These are phyloP conservation scores for Plantago ovata DNA, from an alignment of 257 asterid species.

Conservation along the genomic window DNA sequence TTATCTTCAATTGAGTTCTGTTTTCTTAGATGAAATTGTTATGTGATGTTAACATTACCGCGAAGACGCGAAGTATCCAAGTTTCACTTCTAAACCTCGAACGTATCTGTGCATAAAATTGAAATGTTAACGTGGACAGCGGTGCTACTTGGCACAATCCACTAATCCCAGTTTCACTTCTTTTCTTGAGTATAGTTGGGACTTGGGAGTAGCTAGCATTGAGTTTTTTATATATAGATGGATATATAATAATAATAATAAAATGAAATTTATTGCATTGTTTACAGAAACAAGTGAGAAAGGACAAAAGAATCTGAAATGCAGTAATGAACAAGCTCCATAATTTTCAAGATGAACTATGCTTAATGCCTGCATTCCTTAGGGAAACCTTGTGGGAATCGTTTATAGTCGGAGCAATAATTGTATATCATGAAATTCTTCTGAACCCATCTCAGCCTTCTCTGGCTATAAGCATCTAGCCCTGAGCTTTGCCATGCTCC, in stretches of 20 bases:
- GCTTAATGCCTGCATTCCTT: conserved; percentile 43
- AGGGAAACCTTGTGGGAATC: conserved; percentile 68
- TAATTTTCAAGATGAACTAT: conserved; percentile 17
- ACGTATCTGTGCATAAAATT: too few relatives aligned
- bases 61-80: too few relatives aligned
- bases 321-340: conserved; percentile 11
- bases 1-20: not conserved
- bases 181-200: not conserved
- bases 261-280: conserved; percentile 10
- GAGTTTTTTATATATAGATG: too few relatives aligned
- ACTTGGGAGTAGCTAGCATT: not conserved
- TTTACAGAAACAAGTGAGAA: not conserved
- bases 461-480: conserved; percentile 64
- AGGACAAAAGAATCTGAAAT: conserved; percentile 5
- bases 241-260: not conserved
- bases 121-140: too few relatives aligned
- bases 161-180: too few relatives aligned
- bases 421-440: conserved; percentile 82
- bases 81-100: too few relatives aligned
- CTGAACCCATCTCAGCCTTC: conserved; percentile 87
- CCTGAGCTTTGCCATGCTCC: conserved; percentile 55
- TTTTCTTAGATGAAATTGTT: not conserved
- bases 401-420: conserved; percentile 57
- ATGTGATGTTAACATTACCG: too few relatives aligned
- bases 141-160: too few relatives aligned